Conservation (phyloP, 768 basidiomycete genomes). For the Pleurotus citrinopileatus region DNA sequence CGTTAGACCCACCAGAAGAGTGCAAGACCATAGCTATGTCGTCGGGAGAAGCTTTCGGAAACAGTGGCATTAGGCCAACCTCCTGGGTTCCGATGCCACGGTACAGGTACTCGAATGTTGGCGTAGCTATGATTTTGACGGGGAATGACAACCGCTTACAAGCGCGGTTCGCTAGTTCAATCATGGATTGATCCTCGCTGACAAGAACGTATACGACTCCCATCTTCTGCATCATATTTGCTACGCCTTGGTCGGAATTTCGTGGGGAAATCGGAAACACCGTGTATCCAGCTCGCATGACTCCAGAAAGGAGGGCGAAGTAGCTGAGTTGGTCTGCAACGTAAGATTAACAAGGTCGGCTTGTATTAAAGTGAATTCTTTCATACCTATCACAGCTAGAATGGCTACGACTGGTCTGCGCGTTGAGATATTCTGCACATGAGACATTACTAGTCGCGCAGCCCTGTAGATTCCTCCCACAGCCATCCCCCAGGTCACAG, state of each 20-base stretch:
- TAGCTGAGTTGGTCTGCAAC: conserved; percentile 30
- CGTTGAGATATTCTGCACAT: background rate
- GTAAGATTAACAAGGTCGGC: background rate
- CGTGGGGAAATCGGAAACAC: conserved; percentile 37
- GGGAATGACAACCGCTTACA: background rate
- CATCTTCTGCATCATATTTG: conserved; percentile 35
- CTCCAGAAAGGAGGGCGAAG: conserved; percentile 29
- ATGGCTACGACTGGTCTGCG: conserved; percentile 26
- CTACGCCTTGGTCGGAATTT: conserved; percentile 44
- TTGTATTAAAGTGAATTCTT: background rate
- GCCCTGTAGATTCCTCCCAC: conserved; percentile 16
- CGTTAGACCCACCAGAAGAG: conserved; percentile 24
- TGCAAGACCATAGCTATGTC: conserved; percentile 17
- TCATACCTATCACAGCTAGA: conserved; percentile 23
- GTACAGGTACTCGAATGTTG: conserved; percentile 13
- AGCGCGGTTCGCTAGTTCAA: conserved; percentile 16
- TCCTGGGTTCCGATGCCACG: conserved; percentile 1
- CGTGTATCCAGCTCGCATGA: conserved; percentile 36
- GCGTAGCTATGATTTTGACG: conserved; percentile 5
- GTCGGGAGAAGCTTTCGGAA: background rate
- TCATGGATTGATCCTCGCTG: conserved; percentile 19
- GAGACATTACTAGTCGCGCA: conserved; percentile 11
- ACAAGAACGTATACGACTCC: conserved; percentile 22
- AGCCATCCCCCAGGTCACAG: conserved; percentile 18
- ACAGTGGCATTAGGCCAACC: background rate